Conservation (phyloP, 2,329 filamentous ascomycete species). For the Monosporascus sp. region DNA sequence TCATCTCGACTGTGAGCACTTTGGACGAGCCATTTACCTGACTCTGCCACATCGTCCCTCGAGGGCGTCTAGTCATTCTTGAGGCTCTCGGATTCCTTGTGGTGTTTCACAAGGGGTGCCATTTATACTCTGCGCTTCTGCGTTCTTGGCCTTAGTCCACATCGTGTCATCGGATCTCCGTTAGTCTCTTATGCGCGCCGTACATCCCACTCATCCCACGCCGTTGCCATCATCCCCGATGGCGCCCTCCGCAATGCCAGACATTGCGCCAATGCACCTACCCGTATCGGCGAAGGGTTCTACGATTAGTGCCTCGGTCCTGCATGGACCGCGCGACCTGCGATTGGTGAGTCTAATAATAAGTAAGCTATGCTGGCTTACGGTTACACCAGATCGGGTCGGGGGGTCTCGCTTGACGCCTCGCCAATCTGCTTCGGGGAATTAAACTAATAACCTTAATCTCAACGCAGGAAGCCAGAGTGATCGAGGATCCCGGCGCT, state of each 20-base stretch:
- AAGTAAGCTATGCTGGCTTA: constrained; percentile 10
- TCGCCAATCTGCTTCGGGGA: neutral
- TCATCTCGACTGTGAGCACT: neutral
- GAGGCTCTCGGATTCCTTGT: neutral
- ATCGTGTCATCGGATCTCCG: neutral
- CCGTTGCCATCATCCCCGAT: constrained; percentile 30
- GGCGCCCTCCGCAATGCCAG: constrained; percentile 45
- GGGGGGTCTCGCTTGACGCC: neutral
- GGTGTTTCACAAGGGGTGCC: neutral
- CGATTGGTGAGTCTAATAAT: constrained; percentile 42
- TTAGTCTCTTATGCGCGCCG: constrained; percentile 6
- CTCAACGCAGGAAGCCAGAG: constrained; percentile 41
- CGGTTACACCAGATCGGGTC: constrained; percentile 22
- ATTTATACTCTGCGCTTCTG: neutral
- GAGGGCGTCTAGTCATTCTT: neutral
- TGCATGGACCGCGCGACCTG: constrained; percentile 52
- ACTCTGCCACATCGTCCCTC: too few species aligned
- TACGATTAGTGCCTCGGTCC: constrained; percentile 47
- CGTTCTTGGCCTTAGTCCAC: neutral
- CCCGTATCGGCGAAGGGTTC: constrained; percentile 37
- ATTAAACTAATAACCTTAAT: constrained; percentile 11
- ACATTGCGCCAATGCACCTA: constrained; percentile 38
- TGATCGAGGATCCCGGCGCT: constrained; percentile 37
- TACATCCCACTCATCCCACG: constrained; percentile 31
- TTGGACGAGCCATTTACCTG: neutral